Conservation (phyloP, 2,329 filamentous ascomycete species). For the Ceratocystiopsis brevicomis region DNA sequence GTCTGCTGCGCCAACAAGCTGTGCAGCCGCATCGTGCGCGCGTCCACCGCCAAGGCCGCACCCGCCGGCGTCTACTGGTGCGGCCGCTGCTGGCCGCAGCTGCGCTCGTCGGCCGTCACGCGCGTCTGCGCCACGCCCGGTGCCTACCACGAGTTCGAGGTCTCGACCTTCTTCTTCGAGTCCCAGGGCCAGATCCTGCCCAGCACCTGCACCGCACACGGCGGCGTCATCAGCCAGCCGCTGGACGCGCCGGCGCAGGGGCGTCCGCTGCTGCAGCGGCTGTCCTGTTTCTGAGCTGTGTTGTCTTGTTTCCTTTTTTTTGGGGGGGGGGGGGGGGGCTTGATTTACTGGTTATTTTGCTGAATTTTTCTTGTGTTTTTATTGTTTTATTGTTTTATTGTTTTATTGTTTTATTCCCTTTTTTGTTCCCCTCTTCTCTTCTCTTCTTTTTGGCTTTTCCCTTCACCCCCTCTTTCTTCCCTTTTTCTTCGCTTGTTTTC, state of each 20-base stretch:
- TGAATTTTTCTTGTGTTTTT: no score
- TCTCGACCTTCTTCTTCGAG: conserved; percentile 18
- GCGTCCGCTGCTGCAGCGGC: not conserved
- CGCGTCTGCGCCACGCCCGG: conserved; percentile 8
- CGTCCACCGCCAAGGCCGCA: conserved; percentile 10
- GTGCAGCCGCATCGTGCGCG: conserved; percentile 17
- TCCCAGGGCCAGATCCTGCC: conserved; percentile 14
- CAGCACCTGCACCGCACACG: conserved; percentile 9
- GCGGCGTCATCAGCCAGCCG: conserved; percentile 1
- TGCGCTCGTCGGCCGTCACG: conserved; percentile 10
- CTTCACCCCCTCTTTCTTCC: no score
- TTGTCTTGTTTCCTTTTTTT: no score
- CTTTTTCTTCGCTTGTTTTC: not conserved
- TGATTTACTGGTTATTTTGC: no score
- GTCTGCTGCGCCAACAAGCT: conserved; percentile 23
- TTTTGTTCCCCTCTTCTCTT: not conserved
- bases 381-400: not conserved
- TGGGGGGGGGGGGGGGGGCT: no score
- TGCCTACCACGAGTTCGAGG: conserved; percentile 15
- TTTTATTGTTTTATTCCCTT: not conserved
- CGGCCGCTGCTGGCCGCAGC: conserved; percentile 16
- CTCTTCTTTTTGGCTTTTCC: not conserved
- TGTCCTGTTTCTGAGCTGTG: not conserved
- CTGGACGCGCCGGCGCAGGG: not conserved
- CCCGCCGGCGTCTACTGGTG: conserved; percentile 16